Evolutionary conservation across 495 filamentous ascomycete genomes (phyloP).

Genomic region (Barbatosphaeria neglecta): DNA sequence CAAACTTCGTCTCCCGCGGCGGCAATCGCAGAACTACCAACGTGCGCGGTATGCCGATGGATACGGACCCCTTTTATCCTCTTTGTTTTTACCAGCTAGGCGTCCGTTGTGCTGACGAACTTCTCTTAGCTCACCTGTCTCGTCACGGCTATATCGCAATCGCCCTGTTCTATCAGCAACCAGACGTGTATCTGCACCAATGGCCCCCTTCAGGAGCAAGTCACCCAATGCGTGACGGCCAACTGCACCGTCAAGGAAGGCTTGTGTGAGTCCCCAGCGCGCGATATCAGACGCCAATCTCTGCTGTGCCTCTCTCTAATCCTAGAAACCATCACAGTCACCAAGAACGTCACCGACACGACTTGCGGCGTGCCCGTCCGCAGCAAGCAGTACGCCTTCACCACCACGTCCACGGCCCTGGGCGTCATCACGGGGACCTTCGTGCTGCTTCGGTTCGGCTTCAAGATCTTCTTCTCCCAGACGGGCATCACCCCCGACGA

Average conservation of each 20-base stretch:
- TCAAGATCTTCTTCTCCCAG: constrained; percentile 2
- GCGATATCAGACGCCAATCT: not conserved
- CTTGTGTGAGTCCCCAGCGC: not conserved
- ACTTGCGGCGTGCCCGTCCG: constrained; percentile 5
- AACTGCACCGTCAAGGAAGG: constrained; percentile 9
- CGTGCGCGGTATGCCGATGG: not conserved
- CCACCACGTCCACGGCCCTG: constrained; percentile 1
- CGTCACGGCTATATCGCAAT: constrained; percentile 7
- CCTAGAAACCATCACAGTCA: not conserved
- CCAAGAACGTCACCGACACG: constrained; percentile 5
- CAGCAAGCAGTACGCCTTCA: not conserved
- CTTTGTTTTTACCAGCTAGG: too few species aligned
- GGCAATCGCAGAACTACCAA: not conserved
- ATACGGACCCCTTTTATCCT: not conserved
- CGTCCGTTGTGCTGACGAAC: not conserved
- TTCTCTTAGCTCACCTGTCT: constrained; percentile 10
- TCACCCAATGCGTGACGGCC: constrained; percentile 15
- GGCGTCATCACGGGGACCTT: constrained; percentile 3
- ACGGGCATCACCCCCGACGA: constrained; percentile 7
- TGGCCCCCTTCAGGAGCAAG: constrained; percentile 8
- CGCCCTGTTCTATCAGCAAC: constrained; percentile 16
- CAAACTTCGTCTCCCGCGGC: not conserved
- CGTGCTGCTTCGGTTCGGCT: constrained; percentile 2
- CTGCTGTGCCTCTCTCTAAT: not conserved
- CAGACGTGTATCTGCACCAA: constrained; percentile 21